Conservation (phyloP, 306 rosid genomes). For the Fragaria vesca region DNA sequence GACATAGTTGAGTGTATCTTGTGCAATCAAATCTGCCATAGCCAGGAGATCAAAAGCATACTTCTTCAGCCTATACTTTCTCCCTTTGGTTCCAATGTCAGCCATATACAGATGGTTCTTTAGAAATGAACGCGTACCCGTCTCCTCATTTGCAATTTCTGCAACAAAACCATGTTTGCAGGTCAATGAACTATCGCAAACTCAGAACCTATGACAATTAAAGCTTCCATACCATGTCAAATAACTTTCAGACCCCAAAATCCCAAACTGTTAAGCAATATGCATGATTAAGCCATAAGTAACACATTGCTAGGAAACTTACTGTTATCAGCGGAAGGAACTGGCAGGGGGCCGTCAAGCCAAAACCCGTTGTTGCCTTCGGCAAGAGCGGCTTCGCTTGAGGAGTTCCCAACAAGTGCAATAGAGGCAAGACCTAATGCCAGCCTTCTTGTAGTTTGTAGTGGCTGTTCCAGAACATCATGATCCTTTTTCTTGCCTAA, state of each 20-base stretch:
- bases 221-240: neutral
- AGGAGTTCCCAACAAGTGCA: slow-evolving; percentile 38
- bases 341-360: slow-evolving; percentile 64
- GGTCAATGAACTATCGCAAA: neutral
- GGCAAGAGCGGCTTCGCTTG: slow-evolving; percentile 50
- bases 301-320: slow-evolving; percentile 30
- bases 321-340: slow-evolving; percentile 65
- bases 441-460: slow-evolving; percentile 64
- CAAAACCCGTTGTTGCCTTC: slow-evolving; percentile 66
- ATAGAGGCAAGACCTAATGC: slow-evolving; percentile 63
- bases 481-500: slow-evolving; percentile 42
- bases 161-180: slow-evolving; percentile 16
- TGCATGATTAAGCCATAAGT: neutral
- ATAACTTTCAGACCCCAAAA: neutral
- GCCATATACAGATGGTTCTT: slow-evolving; percentile 72
- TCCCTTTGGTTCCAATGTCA: slow-evolving; percentile 63
- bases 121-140: slow-evolving; percentile 77
- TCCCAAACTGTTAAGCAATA: neutral
- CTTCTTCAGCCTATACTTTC: slow-evolving; percentile 66
- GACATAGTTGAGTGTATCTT: slow-evolving; percentile 76
- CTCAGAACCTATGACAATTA: neutral
- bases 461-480: slow-evolving; percentile 38
- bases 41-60: slow-evolving; percentile 82
- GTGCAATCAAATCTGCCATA: slow-evolving; percentile 72
- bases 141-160: slow-evolving; percentile 81